Conservation (phyloP, 441 rosid species). For the Kokia cookei region DNA sequence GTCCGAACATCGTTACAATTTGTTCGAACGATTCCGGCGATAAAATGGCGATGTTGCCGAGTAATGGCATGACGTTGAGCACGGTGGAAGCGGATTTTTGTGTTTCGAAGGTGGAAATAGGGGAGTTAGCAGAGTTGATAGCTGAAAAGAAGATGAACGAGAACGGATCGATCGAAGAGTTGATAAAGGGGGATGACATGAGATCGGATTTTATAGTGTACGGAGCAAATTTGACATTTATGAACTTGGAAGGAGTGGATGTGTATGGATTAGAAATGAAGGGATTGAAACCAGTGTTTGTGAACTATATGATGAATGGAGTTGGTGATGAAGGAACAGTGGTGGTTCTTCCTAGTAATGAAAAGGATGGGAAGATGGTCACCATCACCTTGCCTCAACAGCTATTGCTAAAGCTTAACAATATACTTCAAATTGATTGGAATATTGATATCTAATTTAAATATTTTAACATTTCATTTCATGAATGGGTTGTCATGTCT, state of each 20-base stretch:
- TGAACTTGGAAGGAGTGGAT: slow-evolving; percentile 38
- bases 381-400: slow-evolving; percentile 36
- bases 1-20: slow-evolving; percentile 30
- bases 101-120: slow-evolving; percentile 18
- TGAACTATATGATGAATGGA: slow-evolving; percentile 42
- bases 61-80: slow-evolving; percentile 31
- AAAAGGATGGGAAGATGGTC: slow-evolving; percentile 25
- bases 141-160: slow-evolving; percentile 13
- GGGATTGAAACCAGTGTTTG: slow-evolving; percentile 36
- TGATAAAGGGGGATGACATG: slow-evolving; percentile 12
- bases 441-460: slow-evolving; percentile 9
- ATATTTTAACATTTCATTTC: not conserved
- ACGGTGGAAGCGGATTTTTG: slow-evolving; percentile 30
- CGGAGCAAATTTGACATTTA: slow-evolving; percentile 65
- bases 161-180: slow-evolving; percentile 25
- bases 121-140: slow-evolving; percentile 35
- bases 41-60: not conserved
- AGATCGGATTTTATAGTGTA: slow-evolving; percentile 33
- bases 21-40: slow-evolving; percentile 15
- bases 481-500: too few relatives aligned
- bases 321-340: slow-evolving; percentile 57
- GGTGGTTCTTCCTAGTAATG: slow-evolving; percentile 30
- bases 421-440: slow-evolving; percentile 23
- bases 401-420: slow-evolving; percentile 23
- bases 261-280: slow-evolving; percentile 39